Evolutionary conservation across 148 eudicot genomes (phyloP).

Genomic region (Gaultheria prostrata): DNA sequence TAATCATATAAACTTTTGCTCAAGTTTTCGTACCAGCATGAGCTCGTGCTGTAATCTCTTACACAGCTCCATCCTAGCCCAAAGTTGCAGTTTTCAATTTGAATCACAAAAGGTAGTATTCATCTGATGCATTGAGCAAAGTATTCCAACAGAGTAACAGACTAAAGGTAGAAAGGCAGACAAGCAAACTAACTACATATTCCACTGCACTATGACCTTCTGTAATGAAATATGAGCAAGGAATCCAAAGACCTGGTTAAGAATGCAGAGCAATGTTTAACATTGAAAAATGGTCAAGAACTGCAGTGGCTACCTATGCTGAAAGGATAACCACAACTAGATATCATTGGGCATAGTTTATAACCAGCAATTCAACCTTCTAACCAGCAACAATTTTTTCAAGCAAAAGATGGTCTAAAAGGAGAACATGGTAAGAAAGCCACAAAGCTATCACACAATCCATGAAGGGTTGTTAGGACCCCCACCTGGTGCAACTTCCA

Average conservation of each 20-base stretch:
- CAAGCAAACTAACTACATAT: not conserved
- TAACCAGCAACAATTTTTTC: not conserved
- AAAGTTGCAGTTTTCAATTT: not conserved
- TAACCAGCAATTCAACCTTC: not conserved
- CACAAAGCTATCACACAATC: not conserved
- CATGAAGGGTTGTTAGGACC: not conserved
- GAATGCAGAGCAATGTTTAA: not conserved
- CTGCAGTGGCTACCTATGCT: not conserved
- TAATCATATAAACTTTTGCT: not conserved
- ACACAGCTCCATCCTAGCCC: not conserved
- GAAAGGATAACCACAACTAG: not conserved
- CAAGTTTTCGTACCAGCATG: not conserved
- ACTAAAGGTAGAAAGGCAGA: slow-evolving; percentile 1
- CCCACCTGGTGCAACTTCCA: slow-evolving; percentile 1
- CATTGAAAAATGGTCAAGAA: not conserved
- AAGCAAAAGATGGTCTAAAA: not conserved
- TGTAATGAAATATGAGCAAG: not conserved
- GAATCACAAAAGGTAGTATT: not conserved
- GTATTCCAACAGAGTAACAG: not conserved
- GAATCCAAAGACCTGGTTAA: not conserved
- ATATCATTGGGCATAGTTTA: not conserved
- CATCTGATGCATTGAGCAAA: not conserved
- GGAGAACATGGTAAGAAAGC: not conserved
- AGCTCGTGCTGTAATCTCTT: not conserved
- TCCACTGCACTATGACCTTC: not conserved